Evolutionary conservation across 306 rosid genomes (phyloP), one percentile per base, ranked within the genome.

Genomic region (Malus sylvestris): DNA sequence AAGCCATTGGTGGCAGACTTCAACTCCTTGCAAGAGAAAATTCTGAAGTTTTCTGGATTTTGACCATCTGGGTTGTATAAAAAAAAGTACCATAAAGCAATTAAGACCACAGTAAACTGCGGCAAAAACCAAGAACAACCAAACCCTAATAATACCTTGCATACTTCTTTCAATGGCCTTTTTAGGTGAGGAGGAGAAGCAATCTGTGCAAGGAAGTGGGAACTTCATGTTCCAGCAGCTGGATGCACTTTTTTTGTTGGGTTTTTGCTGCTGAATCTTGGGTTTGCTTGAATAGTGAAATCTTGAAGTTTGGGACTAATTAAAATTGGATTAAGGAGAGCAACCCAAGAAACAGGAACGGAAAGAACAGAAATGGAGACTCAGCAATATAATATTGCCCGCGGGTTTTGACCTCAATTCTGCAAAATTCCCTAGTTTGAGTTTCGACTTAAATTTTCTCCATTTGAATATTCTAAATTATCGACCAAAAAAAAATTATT

Each of bases 1-100:
- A 93, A 95, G 46, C 75, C 76, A 30, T 67, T 23, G 18, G 99
- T 95, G 18, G 96, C 96, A 2, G 86, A 79, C 84, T 87, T 90
- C 73, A 95, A 82, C 82, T 95, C 96, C 45, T 75, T 76, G 64
- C 68, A 81, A 51, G 91, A 81, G 80, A 90, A 95, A 1, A 91
- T 62, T 58, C 92, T 90, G 80, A 95, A 90, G 57, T 58, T 81
- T 67, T 84, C 90, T 61, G 76, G 82, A 67, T 69, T 83, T 58
- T 70, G 80, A 60, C 14, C 82, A 58, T 77, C 96, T 78, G 78
- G 71, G 70, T 51, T 1, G 18, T 16, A 62, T 73, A 6, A 7
- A 67, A 66, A 66, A 12, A 73, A 62, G 38, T n/a, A 51, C 19
- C 74, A 29, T 10, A 78, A n/a, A 22, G 9, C 53, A 38, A 33